A percentile compares a stretch with the other conserved stretches of the same genome.
These are phyloP conservation scores for Phytopythium boreale DNA, from an alignment of 352 stramenopile species.

Conservation along the genomic window DNA sequence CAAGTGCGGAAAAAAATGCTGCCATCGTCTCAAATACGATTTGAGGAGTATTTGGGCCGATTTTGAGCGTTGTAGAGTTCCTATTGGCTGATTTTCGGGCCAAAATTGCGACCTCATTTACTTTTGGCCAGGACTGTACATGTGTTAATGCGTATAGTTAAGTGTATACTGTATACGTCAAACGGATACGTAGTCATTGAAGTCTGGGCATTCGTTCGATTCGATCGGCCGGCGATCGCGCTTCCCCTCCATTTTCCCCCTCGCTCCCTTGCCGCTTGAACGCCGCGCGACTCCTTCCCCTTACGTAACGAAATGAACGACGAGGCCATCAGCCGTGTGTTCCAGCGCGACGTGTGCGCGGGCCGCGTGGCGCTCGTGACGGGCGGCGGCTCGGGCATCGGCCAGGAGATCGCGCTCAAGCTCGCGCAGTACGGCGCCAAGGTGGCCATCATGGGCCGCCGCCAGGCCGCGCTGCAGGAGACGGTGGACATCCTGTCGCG, in stretches of 20 bases:
- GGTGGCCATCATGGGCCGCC: constrained; percentile 93
- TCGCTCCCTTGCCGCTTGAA: neutral
- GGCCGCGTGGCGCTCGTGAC: constrained; percentile 90
- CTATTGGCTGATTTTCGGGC: too few species aligned
- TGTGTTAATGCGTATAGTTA: too few species aligned
- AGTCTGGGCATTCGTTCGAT: constrained; percentile 1
- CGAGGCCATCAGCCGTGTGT: constrained; percentile 43
- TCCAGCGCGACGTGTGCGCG: constrained; percentile 46
- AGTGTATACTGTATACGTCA: constrained; percentile 4
- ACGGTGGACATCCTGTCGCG: constrained; percentile 56
- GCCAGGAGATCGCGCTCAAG: constrained; percentile 92
- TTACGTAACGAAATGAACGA: constrained; percentile 37
- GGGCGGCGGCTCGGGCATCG: constrained; percentile 93
- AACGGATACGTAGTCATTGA: neutral
- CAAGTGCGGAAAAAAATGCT: too few species aligned
- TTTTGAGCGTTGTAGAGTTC: too few species aligned
- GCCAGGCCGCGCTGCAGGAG: constrained; percentile 85
- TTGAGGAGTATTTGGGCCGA: too few species aligned
- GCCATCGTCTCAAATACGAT: too few species aligned
- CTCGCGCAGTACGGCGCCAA: constrained; percentile 90
- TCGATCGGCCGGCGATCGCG: neutral
- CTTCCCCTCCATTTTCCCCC: neutral
- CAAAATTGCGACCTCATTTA: too few species aligned
- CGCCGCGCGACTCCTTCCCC: neutral
- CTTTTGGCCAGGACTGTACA: too few species aligned